phyloP scores from a whole-genome alignment of 169 alveolate genomes.

The Eimeria necatrix region DNA sequence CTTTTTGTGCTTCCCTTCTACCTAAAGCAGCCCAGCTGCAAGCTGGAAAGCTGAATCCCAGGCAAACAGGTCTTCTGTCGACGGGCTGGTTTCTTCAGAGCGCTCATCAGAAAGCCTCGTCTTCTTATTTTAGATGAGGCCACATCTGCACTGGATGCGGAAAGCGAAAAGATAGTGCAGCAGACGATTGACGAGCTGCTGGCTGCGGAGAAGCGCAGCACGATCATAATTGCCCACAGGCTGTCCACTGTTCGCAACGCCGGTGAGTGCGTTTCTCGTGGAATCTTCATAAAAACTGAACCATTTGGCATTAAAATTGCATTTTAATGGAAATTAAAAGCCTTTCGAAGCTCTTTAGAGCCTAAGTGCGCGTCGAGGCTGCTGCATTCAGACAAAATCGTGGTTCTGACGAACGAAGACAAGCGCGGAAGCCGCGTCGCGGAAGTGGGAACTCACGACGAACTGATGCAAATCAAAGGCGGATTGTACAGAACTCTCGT shows the following conservation, averaged over 20 bases:
- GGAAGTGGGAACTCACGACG: slow-evolving; percentile 87
- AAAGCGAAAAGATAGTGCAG: slow-evolving; percentile 75
- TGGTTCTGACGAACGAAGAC: slow-evolving; percentile 79
- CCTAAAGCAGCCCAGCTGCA: not conserved
- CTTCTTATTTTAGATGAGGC: slow-evolving; percentile 96
- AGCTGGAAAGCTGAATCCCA: slow-evolving; percentile 21
- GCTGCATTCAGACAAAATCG: slow-evolving; percentile 67
- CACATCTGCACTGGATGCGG: slow-evolving; percentile 94
- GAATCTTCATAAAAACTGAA: not conserved
- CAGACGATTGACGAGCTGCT: slow-evolving; percentile 72
- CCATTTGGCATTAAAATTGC: too few species aligned
- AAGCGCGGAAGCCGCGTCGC: slow-evolving; percentile 73
- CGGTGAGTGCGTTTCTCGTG: not conserved
- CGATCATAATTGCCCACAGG: slow-evolving; percentile 95
- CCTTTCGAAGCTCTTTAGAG: too few species aligned
- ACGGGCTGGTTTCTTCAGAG: slow-evolving; percentile 71
- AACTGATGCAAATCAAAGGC: slow-evolving; percentile 82
- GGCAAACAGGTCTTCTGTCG: slow-evolving; percentile 89
- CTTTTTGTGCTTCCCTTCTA: not conserved
- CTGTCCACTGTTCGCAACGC: slow-evolving; percentile 92
- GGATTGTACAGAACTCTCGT: slow-evolving; percentile 85
- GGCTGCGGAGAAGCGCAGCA: slow-evolving; percentile 83
- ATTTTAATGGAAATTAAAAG: too few species aligned
- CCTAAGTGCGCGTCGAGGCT: too few species aligned
- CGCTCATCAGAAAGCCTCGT: slow-evolving; percentile 86